Conservation (phyloP, 768 basidiomycete genomes). For the Chalciporus pseudorubinellus region DNA sequence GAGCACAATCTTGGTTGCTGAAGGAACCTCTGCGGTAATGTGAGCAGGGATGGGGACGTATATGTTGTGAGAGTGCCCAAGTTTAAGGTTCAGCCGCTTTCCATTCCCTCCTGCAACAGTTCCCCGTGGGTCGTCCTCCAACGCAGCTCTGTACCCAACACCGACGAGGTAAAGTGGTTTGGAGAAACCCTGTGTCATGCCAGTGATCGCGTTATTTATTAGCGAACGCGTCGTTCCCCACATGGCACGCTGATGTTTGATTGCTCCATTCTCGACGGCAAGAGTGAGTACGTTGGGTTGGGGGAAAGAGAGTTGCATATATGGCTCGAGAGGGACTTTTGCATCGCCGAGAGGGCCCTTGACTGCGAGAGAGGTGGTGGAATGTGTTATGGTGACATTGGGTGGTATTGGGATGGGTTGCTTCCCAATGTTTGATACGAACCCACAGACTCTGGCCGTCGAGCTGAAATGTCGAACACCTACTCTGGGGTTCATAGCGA, state of each 20-base stretch:
- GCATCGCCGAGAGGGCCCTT: conserved; percentile 56
- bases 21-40: conserved; percentile 77
- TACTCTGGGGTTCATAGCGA: conserved; percentile 12
- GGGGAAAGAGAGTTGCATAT: conserved; percentile 40
- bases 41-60: conserved; percentile 77
- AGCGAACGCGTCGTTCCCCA: conserved; percentile 96
- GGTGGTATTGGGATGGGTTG: conserved; percentile 57
- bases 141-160: conserved; percentile 86
- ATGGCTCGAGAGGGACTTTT: conserved; percentile 45
- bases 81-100: conserved; percentile 80
- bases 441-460: conserved; percentile 45
- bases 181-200: conserved; percentile 86
- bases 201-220: conserved; percentile 84
- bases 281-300: conserved; percentile 36
- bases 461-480: conserved; percentile 45
- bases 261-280: conserved; percentile 53
- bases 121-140: conserved; percentile 78
- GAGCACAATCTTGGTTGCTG: conserved; percentile 80
- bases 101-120: conserved; percentile 55
- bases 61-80: conserved; percentile 89
- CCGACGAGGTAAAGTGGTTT: conserved; percentile 88
- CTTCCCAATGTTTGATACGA: conserved; percentile 58
- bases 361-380: conserved; percentile 46
- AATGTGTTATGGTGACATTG: conserved; percentile 41
- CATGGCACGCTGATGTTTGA: conserved; percentile 80